Evolutionary conservation across 768 basidiomycete species (phyloP), one percentile per base, ranked within the genome.

Genomic region (Lyophyllum semitale): DNA sequence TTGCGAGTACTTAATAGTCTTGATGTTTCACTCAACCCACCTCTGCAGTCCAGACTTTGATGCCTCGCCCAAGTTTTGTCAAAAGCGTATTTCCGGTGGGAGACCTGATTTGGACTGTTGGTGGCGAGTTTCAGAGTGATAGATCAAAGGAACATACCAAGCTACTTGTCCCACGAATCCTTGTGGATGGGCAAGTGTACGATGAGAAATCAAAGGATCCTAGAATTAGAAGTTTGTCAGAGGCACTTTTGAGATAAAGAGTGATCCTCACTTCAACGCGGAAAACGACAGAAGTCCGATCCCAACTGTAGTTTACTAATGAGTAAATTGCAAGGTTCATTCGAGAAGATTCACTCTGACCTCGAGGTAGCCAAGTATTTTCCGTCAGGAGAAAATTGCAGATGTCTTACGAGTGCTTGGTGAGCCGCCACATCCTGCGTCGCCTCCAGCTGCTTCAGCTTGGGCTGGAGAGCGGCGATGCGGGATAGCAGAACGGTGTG

Each of bases 161-260:
- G 87, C 88, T 29, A 90, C 88, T 68, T 89, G 88, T 30, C 84
- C 82, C 29, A 89, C 84, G 67, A 90, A 89, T n/a, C 85, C 86
- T 57, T 82, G 78, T 4, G 84, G 74, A 63, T 90, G 88, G 0
- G 84, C 84, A 18, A 91, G 77, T 15, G 82, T 78, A 38, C 85
- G 81, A 62, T 88, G 86, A 2, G 77, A 72, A n/a, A 73, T 68
- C 56, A 85, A 82, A 11, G 82, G 79, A 51, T 84, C 79, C 86
- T 87, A 59, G n/a, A 4, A 49, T 30, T 15, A 51, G 17, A 12
- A 30, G 62, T 33, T 63, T 13, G 58, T 27, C 12, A 52, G 15
- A 23, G 53, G 30, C 17, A 33, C 20, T 13, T 26, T 29, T 8
- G 50, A n/a, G 38, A 9, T 33, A 38, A 20, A 35, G 11, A 37